phyloP scores from a whole-genome alignment of 140 eudicot genomes.

The Anethum foeniculum region DNA sequence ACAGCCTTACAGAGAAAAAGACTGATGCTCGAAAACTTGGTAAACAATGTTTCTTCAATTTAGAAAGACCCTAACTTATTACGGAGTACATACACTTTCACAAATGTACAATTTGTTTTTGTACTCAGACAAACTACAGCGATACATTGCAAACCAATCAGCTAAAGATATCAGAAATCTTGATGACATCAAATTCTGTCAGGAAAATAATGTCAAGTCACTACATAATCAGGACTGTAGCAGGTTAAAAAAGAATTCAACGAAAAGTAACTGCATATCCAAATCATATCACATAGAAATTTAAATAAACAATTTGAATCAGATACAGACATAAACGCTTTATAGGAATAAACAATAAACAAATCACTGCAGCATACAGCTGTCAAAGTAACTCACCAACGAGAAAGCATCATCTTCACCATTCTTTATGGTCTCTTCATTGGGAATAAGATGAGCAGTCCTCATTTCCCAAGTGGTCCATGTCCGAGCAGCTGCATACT shows the following conservation, averaged over 20 bases:
- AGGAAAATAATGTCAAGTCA: neutral
- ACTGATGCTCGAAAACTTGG: neutral
- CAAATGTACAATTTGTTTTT: neutral
- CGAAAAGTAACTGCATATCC: neutral
- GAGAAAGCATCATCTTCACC: slow-evolving; percentile 82
- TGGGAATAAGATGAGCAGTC: slow-evolving; percentile 93
- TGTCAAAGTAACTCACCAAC: slow-evolving; percentile 45
- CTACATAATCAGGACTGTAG: neutral
- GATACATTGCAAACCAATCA: neutral
- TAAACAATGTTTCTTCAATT: neutral
- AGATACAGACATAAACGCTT: neutral
- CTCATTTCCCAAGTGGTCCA: slow-evolving; percentile 99
- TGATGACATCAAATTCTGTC: neutral
- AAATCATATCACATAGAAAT: neutral
- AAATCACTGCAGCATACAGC: neutral
- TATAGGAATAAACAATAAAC: neutral
- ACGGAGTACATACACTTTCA: neutral
- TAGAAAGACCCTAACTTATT: neutral
- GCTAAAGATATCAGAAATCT: neutral
- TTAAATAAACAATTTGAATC: neutral
- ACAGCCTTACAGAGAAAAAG: neutral
- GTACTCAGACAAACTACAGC: neutral
- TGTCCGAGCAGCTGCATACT: slow-evolving; percentile 93
- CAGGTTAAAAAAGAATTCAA: neutral
- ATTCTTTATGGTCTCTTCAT: slow-evolving; percentile 62